Base-by-base conservation (phyloP, 768 basidiomycete genomes). In the Xerocomellus intermedius region DNA sequence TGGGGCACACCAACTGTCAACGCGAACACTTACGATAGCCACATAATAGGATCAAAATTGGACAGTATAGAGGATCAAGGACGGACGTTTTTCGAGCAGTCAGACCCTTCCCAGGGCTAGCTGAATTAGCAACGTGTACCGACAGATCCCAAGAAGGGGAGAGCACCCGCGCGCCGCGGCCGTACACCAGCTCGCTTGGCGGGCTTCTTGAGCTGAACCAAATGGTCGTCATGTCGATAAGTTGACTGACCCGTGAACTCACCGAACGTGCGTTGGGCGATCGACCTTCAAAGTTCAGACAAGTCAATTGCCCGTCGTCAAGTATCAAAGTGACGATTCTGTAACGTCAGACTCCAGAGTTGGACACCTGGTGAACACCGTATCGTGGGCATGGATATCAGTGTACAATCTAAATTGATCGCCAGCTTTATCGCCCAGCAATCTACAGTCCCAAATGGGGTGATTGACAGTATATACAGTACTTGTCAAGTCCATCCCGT, bases 101-200 rank as follows among this genome's bases (percentile, higher is more conserved):
- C 35, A 24, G 37, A 44, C 33, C 50, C 47, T 45, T 54, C 33
- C 17, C 59, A 56, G 53, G 59, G 59, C 44, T 9, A 43, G 41
- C 13, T 7, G 16, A 28, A 14, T 8, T 26, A 21, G 22, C 14
- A 45, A 39, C 1, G 9, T n/a, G 38, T 28, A 21, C 46, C 26
- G 51, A 55, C 42, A 30, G 12, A 17, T 21, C 5, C 30, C 58
- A 49, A 59, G 49, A 56, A 21, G 59, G 36, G 22, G 38, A 39
- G 26, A 30, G 19, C n/a, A n/a, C 26, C n/a, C 44, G 30, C n/a
- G n/a, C n/a, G n/a, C n/a, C n/a, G n/a, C 26, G 22, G 35, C 6
- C n/a, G 28, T 16, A n/a, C 48, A 8, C 44, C 28, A 38, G 50
- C 21, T 43, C 28, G 58, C 16, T 32, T 33, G 24, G 26, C 14